Conservation (phyloP, 768 basidiomycete genomes). For the Collybia sordida region DNA sequence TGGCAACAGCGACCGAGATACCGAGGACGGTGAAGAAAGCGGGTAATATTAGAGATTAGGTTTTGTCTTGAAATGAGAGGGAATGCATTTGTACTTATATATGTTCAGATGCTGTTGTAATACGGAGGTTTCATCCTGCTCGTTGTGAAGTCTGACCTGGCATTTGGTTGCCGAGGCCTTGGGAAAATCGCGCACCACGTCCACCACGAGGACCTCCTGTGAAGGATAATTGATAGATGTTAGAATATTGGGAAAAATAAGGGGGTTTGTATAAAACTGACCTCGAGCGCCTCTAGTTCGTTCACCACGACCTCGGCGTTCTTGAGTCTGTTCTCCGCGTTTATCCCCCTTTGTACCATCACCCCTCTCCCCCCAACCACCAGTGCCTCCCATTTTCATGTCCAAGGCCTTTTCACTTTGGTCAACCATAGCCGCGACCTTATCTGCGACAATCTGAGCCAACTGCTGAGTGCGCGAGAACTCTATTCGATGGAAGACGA, state of each 20-base stretch:
- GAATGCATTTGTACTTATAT: too few relatives aligned
- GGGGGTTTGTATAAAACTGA: conserved; percentile 22
- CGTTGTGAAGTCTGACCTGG: conserved; percentile 37
- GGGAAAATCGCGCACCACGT: conserved; percentile 78
- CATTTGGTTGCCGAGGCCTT: conserved; percentile 84
- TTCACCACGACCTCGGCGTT: conserved; percentile 75
- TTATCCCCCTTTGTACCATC: conserved; percentile 78
- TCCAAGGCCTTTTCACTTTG: conserved; percentile 91
- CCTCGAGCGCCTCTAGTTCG: conserved; percentile 63
- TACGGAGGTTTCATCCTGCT: conserved; percentile 19
- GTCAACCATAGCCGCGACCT: conserved; percentile 82
- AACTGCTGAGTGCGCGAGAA: conserved; percentile 86
- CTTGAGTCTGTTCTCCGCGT: conserved; percentile 76
- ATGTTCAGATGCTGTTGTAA: neutral
- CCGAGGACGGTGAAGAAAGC: neutral
- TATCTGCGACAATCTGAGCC: conserved; percentile 87
- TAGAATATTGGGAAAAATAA: neutral
- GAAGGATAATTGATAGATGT: neutral
- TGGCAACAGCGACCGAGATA: neutral
- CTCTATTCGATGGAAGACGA: conserved; percentile 93
- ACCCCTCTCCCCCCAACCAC: conserved; percentile 64
- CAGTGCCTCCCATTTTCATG: conserved; percentile 69
- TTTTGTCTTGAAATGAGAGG: too few relatives aligned
- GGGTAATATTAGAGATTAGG: neutral
- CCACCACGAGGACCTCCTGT: conserved; percentile 63